Evolutionary conservation across 805 yeast genomes (phyloP).

Genomic region (Millerozyma miso): DNA sequence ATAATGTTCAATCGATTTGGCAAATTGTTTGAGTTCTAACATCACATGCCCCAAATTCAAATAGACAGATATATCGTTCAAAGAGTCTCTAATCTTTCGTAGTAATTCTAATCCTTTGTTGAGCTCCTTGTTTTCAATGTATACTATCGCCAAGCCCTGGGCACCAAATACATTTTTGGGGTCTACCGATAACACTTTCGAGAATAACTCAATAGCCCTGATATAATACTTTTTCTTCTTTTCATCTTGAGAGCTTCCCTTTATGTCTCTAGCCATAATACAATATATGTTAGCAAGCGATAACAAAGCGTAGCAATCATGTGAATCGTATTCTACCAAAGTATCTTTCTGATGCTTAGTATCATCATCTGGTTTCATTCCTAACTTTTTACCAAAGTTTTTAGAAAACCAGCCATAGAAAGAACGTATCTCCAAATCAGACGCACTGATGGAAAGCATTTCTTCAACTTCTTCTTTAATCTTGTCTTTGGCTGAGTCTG

Average conservation of each 20-base stretch:
- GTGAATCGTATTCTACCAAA: slow-evolving; percentile 74
- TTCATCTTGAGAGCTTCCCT: slow-evolving; percentile 41
- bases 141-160: slow-evolving; percentile 91
- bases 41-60: slow-evolving; percentile 86
- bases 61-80: slow-evolving; percentile 77
- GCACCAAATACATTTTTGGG: slow-evolving; percentile 91
- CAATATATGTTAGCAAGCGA: slow-evolving; percentile 88
- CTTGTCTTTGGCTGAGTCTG: slow-evolving; percentile 32
- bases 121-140: slow-evolving; percentile 77
- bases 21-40: slow-evolving; percentile 73
- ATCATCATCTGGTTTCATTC: slow-evolving; percentile 54
- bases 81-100: slow-evolving; percentile 83
- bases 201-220: slow-evolving; percentile 88
- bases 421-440: slow-evolving; percentile 79
- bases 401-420: slow-evolving; percentile 87
- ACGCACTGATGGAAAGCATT: slow-evolving; percentile 50
- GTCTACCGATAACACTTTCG: slow-evolving; percentile 83
- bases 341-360: slow-evolving; percentile 82
- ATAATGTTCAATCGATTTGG: slow-evolving; percentile 85
- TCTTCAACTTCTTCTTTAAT: slow-evolving; percentile 51
- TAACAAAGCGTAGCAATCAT: slow-evolving; percentile 83
- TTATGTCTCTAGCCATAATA: slow-evolving; percentile 72
- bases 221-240: slow-evolving; percentile 71
- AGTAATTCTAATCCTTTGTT: slow-evolving; percentile 80
- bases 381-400: slow-evolving; percentile 50